These are phyloP conservation scores for Dothideomycetes sp. DNA, from an alignment of 2,329 filamentous ascomycete genomes.

Conservation along the genomic window DNA sequence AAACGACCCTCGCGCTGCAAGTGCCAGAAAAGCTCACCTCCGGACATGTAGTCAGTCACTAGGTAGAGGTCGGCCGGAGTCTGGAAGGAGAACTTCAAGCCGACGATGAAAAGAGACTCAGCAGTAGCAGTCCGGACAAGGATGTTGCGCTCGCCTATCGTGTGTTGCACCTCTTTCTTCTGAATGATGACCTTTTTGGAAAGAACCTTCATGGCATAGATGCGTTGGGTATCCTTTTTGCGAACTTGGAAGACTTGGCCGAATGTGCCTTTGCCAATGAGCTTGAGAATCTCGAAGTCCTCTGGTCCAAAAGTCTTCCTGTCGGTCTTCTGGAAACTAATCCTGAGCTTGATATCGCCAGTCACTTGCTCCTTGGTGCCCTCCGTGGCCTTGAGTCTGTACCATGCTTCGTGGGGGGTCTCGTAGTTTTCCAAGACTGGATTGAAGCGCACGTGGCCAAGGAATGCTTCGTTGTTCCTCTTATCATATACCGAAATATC, in stretches of 20 bases:
- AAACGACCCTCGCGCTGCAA: constrained; percentile 94
- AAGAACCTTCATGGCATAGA: constrained; percentile 98
- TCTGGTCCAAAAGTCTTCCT: constrained; percentile 88
- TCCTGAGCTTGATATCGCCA: constrained; percentile 81
- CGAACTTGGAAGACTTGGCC: constrained; percentile 97
- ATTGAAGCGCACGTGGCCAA: constrained; percentile 79
- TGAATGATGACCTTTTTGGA: constrained; percentile 99
- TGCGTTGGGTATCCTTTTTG: constrained; percentile 90
- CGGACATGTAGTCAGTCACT: constrained; percentile 99
- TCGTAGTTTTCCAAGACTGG: constrained; percentile 59
- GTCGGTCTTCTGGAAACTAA: constrained; percentile 75
- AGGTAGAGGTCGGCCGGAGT: constrained; percentile 92
- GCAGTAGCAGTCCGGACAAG: constrained; percentile 90
- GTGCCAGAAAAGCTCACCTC: constrained; percentile 97
- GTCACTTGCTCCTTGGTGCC: constrained; percentile 65
- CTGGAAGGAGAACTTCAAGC: constrained; percentile 97
- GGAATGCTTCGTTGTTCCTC: constrained; percentile 72
- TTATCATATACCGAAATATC: constrained; percentile 92
- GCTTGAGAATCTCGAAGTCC: constrained; percentile 89
- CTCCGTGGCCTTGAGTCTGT: constrained; percentile 66
- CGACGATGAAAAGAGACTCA: constrained; percentile 95
- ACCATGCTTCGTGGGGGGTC: constrained; percentile 73
- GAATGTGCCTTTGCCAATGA: constrained; percentile 97
- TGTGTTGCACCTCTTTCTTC: constrained; percentile 98
- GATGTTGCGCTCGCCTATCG: constrained; percentile 93